These are phyloP conservation scores for Erysimum cheiranthoides DNA, from an alignment of 345 rosid genomes.

Conservation along the genomic window DNA sequence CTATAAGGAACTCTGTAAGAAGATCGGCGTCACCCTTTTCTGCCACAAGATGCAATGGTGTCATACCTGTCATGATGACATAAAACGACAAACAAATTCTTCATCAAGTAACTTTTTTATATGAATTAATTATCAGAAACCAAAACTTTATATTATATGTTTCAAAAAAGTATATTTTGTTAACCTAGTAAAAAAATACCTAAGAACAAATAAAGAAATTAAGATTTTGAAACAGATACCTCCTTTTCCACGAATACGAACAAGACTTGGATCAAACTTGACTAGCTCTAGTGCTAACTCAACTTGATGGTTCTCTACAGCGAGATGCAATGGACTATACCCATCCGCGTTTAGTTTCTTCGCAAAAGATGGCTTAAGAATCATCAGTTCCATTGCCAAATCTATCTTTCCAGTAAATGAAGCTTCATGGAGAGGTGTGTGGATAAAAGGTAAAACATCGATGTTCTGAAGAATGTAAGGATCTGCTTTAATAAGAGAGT, in stretches of 20 bases:
- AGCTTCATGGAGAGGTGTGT: slow-evolving; percentile 35
- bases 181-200: neutral
- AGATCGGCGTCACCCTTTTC: neutral
- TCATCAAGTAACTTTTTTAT: neutral
- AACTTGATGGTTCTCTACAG: slow-evolving; percentile 7
- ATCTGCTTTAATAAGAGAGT: slow-evolving; percentile 1
- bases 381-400: slow-evolving; percentile 34
- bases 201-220: neutral
- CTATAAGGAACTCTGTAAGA: neutral
- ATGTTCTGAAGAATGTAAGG: neutral
- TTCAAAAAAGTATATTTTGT: neutral
- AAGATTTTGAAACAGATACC: neutral
- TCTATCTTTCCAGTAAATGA: slow-evolving; percentile 8
- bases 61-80: neutral
- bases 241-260: slow-evolving; percentile 26
- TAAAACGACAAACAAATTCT: no score
- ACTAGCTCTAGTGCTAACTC: slow-evolving; percentile 29
- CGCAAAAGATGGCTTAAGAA: slow-evolving; percentile 34
- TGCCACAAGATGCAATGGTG: neutral
- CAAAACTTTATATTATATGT: neutral
- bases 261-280: slow-evolving; percentile 30
- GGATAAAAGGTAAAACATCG: slow-evolving; percentile 13
- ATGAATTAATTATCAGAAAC: no score
- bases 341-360: slow-evolving; percentile 20
- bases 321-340: slow-evolving; percentile 34